These are phyloP conservation scores for Vanrija sp. DNA, from an alignment of 1,284 basidiomycete species.

Conservation along the genomic window DNA sequence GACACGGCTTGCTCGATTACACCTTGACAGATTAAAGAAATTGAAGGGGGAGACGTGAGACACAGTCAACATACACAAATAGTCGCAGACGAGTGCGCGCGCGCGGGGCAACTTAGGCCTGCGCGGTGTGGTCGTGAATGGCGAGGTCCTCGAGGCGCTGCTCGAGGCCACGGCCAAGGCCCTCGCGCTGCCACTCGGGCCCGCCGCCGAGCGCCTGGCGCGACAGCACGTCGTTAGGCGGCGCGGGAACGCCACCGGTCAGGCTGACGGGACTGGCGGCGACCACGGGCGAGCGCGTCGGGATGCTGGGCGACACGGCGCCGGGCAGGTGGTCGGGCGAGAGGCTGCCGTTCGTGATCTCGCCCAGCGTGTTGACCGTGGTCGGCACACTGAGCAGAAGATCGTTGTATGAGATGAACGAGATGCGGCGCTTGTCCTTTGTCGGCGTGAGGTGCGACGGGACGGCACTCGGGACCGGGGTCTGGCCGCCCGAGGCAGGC, in stretches of 20 bases:
- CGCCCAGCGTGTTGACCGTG: slow-evolving; percentile 64
- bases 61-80: too few relatives aligned
- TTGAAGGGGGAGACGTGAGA: too few relatives aligned
- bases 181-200: slow-evolving; percentile 73
- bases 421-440: slow-evolving; percentile 58
- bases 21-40: too few relatives aligned
- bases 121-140: slow-evolving; percentile 3
- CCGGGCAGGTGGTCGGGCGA: slow-evolving; percentile 48
- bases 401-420: slow-evolving; percentile 80
- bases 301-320: slow-evolving; percentile 36
- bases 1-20: too few relatives aligned
- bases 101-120: too few relatives aligned
- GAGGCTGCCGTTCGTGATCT: slow-evolving; percentile 58
- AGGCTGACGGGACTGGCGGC: slow-evolving; percentile 3
- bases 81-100: too few relatives aligned
- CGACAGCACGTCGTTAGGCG: slow-evolving; percentile 33
- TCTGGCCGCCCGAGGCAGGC: too few relatives aligned
- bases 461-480: slow-evolving; percentile 30
- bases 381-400: slow-evolving; percentile 70
- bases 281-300: slow-evolving; percentile 51
- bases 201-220: slow-evolving; percentile 50
- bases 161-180: slow-evolving; percentile 71
- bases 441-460: slow-evolving; percentile 56
- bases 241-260: background rate
- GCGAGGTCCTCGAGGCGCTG: slow-evolving; percentile 62